Evolutionary conservation across 768 basidiomycete genomes (phyloP), one percentile per base, ranked within the genome.

Genomic region (Phlebiopsis flavidoalba): DNA sequence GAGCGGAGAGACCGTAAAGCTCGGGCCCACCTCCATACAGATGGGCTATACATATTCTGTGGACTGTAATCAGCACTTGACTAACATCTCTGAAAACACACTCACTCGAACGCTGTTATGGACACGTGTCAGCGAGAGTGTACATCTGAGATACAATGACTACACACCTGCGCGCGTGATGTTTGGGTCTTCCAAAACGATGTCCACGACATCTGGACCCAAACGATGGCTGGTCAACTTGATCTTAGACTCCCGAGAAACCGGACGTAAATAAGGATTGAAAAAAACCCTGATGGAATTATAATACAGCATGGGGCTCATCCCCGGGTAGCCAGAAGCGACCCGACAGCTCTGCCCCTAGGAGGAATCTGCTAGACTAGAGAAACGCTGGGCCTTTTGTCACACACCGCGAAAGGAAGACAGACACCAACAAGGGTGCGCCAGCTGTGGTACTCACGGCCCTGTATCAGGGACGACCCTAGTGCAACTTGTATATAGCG

Each of bases 11-110:
- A 95, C 76, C n/a, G 66, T 86, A 79, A 43, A 96, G 78, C 0
- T 79, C 78, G 12, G 95, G 94, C 0, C 92, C 89, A 17, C 91
- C 89, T 22, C 93, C 92, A 67, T 96, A 97, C 6, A 97, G 80
- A 43, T 89, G 83, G 8, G 95, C 83, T 57, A 96, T 83, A 72
- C 92, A 94, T 64, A 95, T 76, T 73, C 93, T 95, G 61, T 12
- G 49, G 59, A 47, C 17, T 55, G 46, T 17, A 62, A 66, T 50
- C 59, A 36, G 58, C 51, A 62, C 17, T 12, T 48, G 48, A n/a
- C 40, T 3, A 15, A 21, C 5, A 11, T 19, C 17, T 8, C 17
- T 15, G 8, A 6, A 52, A 12, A 5, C 26, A 55, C 57, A 82
- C 93, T 73, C 75, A 94, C 93, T 95, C 93, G 71, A 97, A 96